A percentile compares a stretch with the other conserved stretches of the same genome.
These are phyloP conservation scores for Prunus kanzakura DNA, from an alignment of 306 rosid genomes.

Conservation along the genomic window DNA sequence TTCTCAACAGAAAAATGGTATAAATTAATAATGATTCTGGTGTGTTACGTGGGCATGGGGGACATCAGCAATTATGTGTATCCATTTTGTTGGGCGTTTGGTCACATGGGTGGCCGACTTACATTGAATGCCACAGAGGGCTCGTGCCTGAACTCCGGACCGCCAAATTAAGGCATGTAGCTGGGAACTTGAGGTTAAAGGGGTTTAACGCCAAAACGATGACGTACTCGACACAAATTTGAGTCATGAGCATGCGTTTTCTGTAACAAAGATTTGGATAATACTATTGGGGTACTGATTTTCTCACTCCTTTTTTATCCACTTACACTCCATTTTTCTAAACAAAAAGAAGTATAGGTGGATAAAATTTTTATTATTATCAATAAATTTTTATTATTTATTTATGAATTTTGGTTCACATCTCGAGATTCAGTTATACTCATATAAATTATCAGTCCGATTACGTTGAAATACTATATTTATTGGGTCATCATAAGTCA, in stretches of 20 bases:
- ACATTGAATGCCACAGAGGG: constrained; percentile 17
- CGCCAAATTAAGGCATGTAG: not conserved
- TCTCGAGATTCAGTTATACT: too few species aligned
- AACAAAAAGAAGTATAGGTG: too few species aligned
- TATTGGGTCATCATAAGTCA: too few species aligned
- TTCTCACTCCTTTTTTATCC: too few species aligned
- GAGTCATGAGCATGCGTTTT: not conserved
- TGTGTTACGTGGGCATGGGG: constrained; percentile 14
- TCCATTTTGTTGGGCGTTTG: constrained; percentile 18
- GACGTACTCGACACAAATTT: not conserved
- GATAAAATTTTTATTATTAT: too few species aligned
- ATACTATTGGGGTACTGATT: too few species aligned
- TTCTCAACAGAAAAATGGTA: too few species aligned
- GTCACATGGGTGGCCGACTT: constrained; percentile 35
- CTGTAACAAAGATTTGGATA: not conserved
- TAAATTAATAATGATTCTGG: not conserved
- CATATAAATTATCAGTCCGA: too few species aligned
- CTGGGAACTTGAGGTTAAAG: not conserved
- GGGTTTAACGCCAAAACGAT: not conserved
- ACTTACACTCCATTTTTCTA: too few species aligned
- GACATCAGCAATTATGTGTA: constrained; percentile 12
- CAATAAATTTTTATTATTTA: too few species aligned
- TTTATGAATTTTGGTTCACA: not conserved
- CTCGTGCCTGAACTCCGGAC: not conserved
- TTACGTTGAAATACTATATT: too few species aligned